Base-by-base conservation (phyloP, 345 rosid species). In the Trapa bicornis region DNA sequence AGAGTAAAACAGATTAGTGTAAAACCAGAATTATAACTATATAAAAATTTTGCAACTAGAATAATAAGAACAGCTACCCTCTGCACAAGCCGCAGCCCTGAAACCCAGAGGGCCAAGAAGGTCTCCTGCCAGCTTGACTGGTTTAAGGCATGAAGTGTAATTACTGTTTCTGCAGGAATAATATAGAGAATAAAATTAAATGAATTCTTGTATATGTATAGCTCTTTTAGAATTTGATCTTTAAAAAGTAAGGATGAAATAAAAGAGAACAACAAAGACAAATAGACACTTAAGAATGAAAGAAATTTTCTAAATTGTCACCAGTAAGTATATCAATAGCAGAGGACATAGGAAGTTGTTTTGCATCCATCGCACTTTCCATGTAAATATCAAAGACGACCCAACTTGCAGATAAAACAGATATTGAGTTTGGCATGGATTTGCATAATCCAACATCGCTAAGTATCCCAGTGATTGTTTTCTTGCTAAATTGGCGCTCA, bases 111-210 rank as follows among this genome's bases (percentile, higher is more conserved):
- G 7, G 86, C 85, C 47, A 86, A 73, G 76, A 86, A 86, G 45
- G 92, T 81, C 67, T 86, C 92, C 65, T 86, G 81, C 92, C 92
- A 86, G 78, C 85, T 84, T 69, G 91, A 86, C 69, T 64, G 80
- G 64, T 86, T 84, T 61, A 80, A 67, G 54, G 76, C 80, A 75
- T 62, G 78, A 63, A 86, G 86, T 10, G 84, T 42, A 71, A 64
- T 72, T 67, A 80, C 82, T 32, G 67, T 73, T 67, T 80, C 91
- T 86, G 85, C 81, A 73, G 35, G 62, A 35, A 75, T 73, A n/a
- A 72, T 65, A 60, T 71, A 43, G 11, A 41, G 39, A 47, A 64
- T 9, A 58, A 61, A 35, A 58, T 58, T 43, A 64, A 9, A 10
- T 48, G 47, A 66, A 72, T 37, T 12, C 54, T 65, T 10, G 17